A percentile compares a stretch with the other conserved stretches of the same genome.
These are phyloP conservation scores for Aurantiochytrium sp. DNA, from an alignment of 108 stramenopile species.

Conservation along the genomic window DNA sequence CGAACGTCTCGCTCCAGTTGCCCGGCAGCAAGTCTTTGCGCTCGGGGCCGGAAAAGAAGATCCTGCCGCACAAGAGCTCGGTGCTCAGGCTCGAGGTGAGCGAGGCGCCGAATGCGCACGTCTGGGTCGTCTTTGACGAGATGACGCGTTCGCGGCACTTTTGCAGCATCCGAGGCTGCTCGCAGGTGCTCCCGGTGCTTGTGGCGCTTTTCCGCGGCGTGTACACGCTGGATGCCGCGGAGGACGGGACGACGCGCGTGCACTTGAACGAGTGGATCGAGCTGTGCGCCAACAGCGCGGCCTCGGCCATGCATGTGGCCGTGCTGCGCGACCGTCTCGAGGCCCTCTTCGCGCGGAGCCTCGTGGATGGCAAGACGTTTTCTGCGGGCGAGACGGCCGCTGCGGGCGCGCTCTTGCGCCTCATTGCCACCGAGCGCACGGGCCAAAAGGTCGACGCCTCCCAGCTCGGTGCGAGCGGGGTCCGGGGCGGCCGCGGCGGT, in stretches of 20 bases:
- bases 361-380: not conserved
- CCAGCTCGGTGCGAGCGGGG: not conserved
- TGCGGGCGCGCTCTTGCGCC: not conserved
- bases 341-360: not conserved
- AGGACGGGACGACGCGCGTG: not conserved
- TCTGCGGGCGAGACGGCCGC: not conserved
- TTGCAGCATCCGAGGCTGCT: constrained; percentile 7
- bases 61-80: constrained; percentile 1
- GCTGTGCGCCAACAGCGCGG: not conserved
- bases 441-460: not conserved
- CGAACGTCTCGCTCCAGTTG: not conserved
- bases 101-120: not conserved
- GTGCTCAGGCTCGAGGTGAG: constrained; percentile 15
- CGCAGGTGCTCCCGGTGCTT: not conserved
- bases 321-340: not conserved
- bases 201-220: not conserved
- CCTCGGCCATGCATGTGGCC: not conserved
- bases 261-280: not conserved
- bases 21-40: not conserved
- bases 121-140: constrained; percentile 23
- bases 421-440: not conserved
- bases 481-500: not conserved
- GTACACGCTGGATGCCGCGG: not conserved
- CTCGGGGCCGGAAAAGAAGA: not conserved
- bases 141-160: not conserved